Percentiles rank a stretch among this genome's conserved stretches.
Evolutionary conservation across 208 protist species (phyloP).

Genomic region (Crithidia sp.): DNA sequence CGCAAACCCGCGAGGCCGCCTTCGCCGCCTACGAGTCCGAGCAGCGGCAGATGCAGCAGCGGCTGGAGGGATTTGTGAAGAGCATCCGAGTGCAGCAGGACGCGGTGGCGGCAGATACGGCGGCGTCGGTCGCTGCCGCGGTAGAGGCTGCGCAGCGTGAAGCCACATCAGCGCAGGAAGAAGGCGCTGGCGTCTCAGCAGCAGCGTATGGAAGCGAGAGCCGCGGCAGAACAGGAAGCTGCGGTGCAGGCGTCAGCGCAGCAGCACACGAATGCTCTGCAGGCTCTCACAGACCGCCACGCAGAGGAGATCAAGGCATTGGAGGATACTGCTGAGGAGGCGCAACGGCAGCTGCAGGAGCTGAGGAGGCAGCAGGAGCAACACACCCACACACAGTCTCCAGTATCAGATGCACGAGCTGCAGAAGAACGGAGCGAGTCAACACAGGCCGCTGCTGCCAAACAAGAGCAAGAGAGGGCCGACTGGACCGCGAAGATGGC

Average conservation of each 20-base stretch:
- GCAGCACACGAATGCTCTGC: slow-evolving; percentile 11
- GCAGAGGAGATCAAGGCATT: not conserved
- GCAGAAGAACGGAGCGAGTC: not conserved
- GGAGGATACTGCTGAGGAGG: not conserved
- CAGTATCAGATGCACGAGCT: not conserved
- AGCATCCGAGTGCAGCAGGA: slow-evolving; percentile 4
- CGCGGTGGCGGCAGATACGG: slow-evolving; percentile 4
- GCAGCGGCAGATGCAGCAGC: slow-evolving; percentile 14
- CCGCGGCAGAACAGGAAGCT: not conserved
- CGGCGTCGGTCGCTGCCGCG: slow-evolving; percentile 8
- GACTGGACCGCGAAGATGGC: not conserved
- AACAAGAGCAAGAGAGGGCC: not conserved
- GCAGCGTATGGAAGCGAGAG: slow-evolving; percentile 8
- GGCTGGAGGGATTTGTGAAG: not conserved
- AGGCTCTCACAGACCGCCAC: not conserved
- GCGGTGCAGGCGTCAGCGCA: not conserved
- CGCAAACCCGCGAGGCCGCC: not conserved
- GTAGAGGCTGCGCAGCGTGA: slow-evolving; percentile 1
- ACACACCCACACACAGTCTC: not conserved
- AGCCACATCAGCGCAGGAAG: slow-evolving; percentile 28
- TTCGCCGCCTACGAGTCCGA: slow-evolving; percentile 8
- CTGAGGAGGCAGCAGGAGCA: not conserved
- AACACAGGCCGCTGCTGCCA: not conserved
- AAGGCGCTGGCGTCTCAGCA: slow-evolving; percentile 29
- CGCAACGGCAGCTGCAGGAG: not conserved